Conservation (phyloP, 805 yeast genomes). For the Sungouiella blattae region DNA sequence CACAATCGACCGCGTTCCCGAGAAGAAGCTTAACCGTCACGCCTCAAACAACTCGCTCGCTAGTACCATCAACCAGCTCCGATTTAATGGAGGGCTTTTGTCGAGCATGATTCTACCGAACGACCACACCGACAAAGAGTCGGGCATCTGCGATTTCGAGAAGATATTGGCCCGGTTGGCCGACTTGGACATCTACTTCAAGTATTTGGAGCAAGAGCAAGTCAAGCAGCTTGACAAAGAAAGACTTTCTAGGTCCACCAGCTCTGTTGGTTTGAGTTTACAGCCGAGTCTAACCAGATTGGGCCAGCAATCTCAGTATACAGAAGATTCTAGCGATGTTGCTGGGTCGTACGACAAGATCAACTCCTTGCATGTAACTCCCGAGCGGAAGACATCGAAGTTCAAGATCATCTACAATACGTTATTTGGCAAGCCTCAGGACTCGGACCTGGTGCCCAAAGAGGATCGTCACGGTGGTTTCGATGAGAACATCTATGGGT, state of each 20-base stretch:
- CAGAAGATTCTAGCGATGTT: not conserved
- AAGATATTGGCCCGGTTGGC: constrained; percentile 16
- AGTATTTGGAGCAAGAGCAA: not conserved
- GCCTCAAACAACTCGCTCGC: constrained; percentile 1
- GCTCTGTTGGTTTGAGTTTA: too few relatives aligned
- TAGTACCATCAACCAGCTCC: constrained; percentile 3
- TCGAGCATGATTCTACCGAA: not conserved
- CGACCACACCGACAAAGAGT: not conserved
- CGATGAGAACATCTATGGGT: constrained; percentile 21
- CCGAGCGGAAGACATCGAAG: constrained; percentile 1
- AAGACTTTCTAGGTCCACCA: too few relatives aligned
- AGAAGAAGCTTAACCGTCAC: not conserved
- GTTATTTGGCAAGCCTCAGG: not conserved
- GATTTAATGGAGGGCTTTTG: not conserved
- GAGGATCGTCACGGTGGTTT: too few relatives aligned
- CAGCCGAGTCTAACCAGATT: too few relatives aligned
- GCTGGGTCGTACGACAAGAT: constrained; percentile 2
- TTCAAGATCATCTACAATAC: constrained; percentile 1
- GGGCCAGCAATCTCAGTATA: too few relatives aligned
- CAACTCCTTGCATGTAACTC: not conserved
- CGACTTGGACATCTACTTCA: constrained; percentile 14
- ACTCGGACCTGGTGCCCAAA: too few relatives aligned
- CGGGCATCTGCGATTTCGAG: constrained; percentile 14
- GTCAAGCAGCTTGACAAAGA: not conserved
- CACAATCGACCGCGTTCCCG: constrained; percentile 7